These are phyloP conservation scores for Onygenales sp. DNA, from an alignment of 2,329 filamentous ascomycete genomes.

Conservation along the genomic window DNA sequence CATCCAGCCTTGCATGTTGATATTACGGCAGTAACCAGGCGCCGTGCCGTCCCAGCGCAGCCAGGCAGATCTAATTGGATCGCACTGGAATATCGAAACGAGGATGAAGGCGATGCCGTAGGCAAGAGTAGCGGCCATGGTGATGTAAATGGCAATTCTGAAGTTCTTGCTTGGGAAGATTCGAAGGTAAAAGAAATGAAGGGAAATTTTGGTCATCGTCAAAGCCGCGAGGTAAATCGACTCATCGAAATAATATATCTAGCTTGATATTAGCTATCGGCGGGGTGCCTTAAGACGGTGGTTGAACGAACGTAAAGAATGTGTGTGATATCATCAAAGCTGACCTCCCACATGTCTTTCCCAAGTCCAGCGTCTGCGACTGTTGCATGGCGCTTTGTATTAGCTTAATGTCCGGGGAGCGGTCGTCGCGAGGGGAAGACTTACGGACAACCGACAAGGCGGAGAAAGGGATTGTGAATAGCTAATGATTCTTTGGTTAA, in stretches of 20 bases:
- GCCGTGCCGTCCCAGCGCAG: slow-evolving; percentile 7
- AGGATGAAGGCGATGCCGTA: slow-evolving; percentile 5
- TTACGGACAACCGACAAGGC: neutral
- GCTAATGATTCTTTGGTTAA: neutral
- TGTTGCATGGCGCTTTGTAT: neutral
- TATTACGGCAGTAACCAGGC: slow-evolving; percentile 7
- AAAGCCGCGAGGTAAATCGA: neutral
- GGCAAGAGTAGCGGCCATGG: slow-evolving; percentile 4
- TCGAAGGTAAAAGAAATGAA: slow-evolving; percentile 10
- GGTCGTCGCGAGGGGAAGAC: neutral
- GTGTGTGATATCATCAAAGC: neutral
- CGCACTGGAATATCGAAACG: slow-evolving; percentile 9
- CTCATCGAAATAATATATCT: slow-evolving; percentile 1
- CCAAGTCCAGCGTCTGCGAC: slow-evolving; percentile 1
- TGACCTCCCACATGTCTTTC: slow-evolving; percentile 2
- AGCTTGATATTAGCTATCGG: neutral
- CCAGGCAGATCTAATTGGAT: slow-evolving; percentile 1
- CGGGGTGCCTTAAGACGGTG: neutral
- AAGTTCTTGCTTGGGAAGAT: slow-evolving; percentile 6
- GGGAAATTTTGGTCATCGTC: slow-evolving; percentile 5
- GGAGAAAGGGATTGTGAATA: neutral
- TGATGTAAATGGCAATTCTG: slow-evolving; percentile 7
- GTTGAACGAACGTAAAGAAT: neutral
- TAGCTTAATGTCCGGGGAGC: neutral
- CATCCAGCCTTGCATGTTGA: slow-evolving; percentile 2